Base-by-base conservation (phyloP, 2,329 filamentous ascomycete genomes). In the Pseudocercospora eumusae region DNA sequence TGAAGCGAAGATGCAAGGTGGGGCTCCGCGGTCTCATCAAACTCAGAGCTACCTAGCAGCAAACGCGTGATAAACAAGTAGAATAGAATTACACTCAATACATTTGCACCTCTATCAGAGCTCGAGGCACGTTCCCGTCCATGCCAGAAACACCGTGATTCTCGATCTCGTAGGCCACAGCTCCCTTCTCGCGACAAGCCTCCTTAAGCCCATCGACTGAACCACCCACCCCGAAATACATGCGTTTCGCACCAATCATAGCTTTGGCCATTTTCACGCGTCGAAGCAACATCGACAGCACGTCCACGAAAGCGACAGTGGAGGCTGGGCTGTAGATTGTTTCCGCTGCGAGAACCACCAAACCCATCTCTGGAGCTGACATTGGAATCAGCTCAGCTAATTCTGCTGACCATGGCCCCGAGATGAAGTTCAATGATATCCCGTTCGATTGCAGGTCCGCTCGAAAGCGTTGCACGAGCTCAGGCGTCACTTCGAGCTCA, bases 221-320 rank as follows among this genome's bases (percentile, higher is more conserved):
- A 0, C 91, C 91, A 0, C 91, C 91, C 4, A 95, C 91, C 2
- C 91, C 91, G 76, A 95, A 95, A 75, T 95, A 95, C 10, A 93
- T 82, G 66, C 86, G 84, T 78, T 95, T 95, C 0, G 91, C 91
- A 2, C 84, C 90, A 4, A 93, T 83, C 20, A 92, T 78, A 1
- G 88, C 86, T 54, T 83, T 83, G 0, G 86, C 84, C 56, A 79
- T 77, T 56, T 81, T 79, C 55, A 86, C 79, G 13, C 78, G 68
- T 49, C 71, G 70, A 49, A 92, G 77, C 15, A 91, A 77, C 3
- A 77, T 77, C 45, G 88, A 81, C 11, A 92, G 78, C 4, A 87
- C 86, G 42, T 88, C 84, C 0, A 87, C 85, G 71, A 93, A 95
- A 0, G 86, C 82, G 36, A 80, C 78, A 21, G 92, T 82, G 0